These are phyloP conservation scores for Candida sojae DNA, from an alignment of 1,139 yeast species.

Conservation along the genomic window DNA sequence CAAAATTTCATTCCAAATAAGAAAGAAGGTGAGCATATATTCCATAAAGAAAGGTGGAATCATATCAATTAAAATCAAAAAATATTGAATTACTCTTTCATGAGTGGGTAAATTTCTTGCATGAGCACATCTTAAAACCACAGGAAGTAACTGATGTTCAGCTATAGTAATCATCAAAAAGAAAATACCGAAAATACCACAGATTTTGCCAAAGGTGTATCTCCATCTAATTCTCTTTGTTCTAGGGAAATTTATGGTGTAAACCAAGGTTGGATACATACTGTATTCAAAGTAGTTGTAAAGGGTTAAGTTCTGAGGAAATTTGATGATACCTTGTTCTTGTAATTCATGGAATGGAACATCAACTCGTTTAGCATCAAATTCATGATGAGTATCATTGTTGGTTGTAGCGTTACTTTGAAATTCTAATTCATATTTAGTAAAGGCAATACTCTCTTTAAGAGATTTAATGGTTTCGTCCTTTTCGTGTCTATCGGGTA, in stretches of 20 bases:
- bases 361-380: constrained; percentile 13
- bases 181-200: constrained; percentile 86
- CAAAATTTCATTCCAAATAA: constrained; percentile 93
- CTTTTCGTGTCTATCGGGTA: constrained; percentile 24
- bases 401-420: constrained; percentile 36
- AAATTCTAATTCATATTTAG: constrained; percentile 60
- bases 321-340: constrained; percentile 32
- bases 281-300: constrained; percentile 71
- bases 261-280: constrained; percentile 91
- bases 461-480: constrained; percentile 30
- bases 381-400: constrained; percentile 12
- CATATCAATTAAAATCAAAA: constrained; percentile 67
- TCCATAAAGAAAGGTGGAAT: constrained; percentile 77
- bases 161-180: constrained; percentile 81
- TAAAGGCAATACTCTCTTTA: constrained; percentile 55
- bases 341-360: constrained; percentile 22
- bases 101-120: constrained; percentile 49
- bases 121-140: constrained; percentile 59
- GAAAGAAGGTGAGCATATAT: constrained; percentile 77
- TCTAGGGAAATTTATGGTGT: constrained; percentile 78
- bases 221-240: constrained; percentile 66
- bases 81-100: constrained; percentile 54
- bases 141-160: constrained; percentile 75
- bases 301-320: constrained; percentile 73
- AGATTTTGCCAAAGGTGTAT: constrained; percentile 68